phyloP scores from a whole-genome alignment of 805 yeast species.

The Sugiyamaella smithiae region DNA sequence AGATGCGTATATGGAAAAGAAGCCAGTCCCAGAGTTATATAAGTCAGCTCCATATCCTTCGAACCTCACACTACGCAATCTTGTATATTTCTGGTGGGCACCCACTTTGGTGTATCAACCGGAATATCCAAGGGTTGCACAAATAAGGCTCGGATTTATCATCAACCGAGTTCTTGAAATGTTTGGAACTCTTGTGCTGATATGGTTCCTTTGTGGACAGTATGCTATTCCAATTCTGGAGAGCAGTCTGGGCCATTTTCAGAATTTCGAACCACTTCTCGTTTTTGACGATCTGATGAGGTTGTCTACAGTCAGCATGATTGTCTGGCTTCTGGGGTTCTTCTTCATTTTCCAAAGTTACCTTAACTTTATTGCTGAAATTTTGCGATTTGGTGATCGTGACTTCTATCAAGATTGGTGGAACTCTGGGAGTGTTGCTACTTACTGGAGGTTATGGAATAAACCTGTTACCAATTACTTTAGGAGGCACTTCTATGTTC shows the following conservation, averaged over 20 bases:
- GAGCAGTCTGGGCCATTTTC: slow-evolving; percentile 32
- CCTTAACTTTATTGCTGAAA: slow-evolving; percentile 44
- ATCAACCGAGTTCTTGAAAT: slow-evolving; percentile 38
- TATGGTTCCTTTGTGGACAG: slow-evolving; percentile 41
- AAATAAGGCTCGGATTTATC: slow-evolving; percentile 34
- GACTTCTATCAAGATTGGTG: slow-evolving; percentile 50
- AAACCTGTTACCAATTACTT: slow-evolving; percentile 44
- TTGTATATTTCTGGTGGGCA: slow-evolving; percentile 43
- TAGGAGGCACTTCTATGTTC: slow-evolving; percentile 42
- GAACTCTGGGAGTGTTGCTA: slow-evolving; percentile 48
- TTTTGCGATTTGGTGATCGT: slow-evolving; percentile 45
- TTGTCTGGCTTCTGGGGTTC: slow-evolving; percentile 45
- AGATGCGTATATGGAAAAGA: slow-evolving; percentile 29
- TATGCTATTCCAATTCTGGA: slow-evolving; percentile 46
- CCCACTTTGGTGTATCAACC: slow-evolving; percentile 51
- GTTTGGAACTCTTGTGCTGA: slow-evolving; percentile 30
- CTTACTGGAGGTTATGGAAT: slow-evolving; percentile 49
- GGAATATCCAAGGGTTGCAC: slow-evolving; percentile 40
- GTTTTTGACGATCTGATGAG: slow-evolving; percentile 38
- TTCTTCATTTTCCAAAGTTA: slow-evolving; percentile 42
- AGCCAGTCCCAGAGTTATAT: slow-evolving; percentile 36
- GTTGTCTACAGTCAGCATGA: slow-evolving; percentile 41
- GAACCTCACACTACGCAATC: slow-evolving; percentile 38
- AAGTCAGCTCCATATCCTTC: slow-evolving; percentile 37
- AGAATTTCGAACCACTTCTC: slow-evolving; percentile 26